Evolutionary conservation across 2,329 filamentous ascomycete species (phyloP).

Genomic region (Tolypocladium tropicale): DNA sequence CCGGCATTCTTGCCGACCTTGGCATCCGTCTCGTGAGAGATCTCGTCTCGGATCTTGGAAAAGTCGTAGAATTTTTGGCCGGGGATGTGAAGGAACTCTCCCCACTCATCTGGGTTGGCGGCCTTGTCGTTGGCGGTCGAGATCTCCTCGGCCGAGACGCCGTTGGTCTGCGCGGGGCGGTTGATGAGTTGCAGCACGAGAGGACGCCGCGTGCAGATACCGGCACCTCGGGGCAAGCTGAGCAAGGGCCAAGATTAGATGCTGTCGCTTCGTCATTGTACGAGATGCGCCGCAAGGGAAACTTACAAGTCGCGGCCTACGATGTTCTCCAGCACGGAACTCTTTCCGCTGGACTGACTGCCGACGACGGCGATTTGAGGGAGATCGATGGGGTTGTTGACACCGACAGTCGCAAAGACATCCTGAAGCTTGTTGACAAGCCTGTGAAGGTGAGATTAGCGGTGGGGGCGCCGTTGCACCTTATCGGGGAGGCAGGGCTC

Average conservation of each 20-base stretch:
- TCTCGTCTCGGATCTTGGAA: conserved; percentile 96
- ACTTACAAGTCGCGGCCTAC: conserved; percentile 96
- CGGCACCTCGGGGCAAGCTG: conserved; percentile 91
- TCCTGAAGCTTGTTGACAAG: conserved; percentile 99
- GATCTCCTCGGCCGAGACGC: conserved; percentile 56
- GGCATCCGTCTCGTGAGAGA: conserved; percentile 88
- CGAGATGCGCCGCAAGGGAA: neutral
- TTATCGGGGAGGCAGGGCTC: conserved; percentile 11
- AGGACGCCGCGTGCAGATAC: conserved; percentile 92
- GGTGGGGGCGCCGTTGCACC: neutral
- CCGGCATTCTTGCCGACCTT: conserved; percentile 95
- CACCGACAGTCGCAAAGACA: conserved; percentile 96
- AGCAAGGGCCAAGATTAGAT: conserved; percentile 7
- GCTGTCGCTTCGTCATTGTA: neutral
- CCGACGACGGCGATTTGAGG: conserved; percentile 97
- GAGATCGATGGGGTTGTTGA: conserved; percentile 98
- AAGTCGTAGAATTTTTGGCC: conserved; percentile 98
- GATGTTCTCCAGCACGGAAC: conserved; percentile 97
- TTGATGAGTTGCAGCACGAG: conserved; percentile 98
- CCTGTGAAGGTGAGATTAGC: conserved; percentile 24
- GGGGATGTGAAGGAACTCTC: conserved; percentile 95
- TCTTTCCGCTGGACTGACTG: conserved; percentile 98
- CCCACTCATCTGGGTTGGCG: conserved; percentile 92
- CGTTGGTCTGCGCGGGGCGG: conserved; percentile 65
- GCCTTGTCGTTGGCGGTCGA: conserved; percentile 66